phyloP scores from a whole-genome alignment of 768 basidiomycete species.

The Crassisporium funariophilum region DNA sequence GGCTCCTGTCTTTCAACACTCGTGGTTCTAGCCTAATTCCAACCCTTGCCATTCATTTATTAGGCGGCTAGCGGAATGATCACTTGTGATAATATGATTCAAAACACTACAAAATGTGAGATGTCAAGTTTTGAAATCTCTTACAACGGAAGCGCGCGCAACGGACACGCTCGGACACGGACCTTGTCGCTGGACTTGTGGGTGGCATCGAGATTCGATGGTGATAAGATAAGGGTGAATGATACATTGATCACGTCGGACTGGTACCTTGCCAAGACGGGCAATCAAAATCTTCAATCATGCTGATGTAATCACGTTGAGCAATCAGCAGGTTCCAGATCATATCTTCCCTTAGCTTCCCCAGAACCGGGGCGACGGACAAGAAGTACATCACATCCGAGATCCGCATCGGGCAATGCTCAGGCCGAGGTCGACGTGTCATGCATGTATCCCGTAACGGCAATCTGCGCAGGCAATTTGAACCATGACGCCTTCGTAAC shows the following conservation, averaged over 20 bases:
- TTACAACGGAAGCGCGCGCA: no score
- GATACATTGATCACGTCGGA: conserved; percentile 19
- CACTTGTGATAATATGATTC: no score
- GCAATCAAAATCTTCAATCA: conserved; percentile 4
- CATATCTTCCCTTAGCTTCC: no score
- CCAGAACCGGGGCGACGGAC: conserved; percentile 36
- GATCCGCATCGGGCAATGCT: conserved; percentile 36
- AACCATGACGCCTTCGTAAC: no score
- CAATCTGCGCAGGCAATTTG: neutral
- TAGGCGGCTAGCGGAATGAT: no score
- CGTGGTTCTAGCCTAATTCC: neutral
- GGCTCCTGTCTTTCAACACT: conserved; percentile 4
- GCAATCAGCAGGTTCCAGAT: no score
- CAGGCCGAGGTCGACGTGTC: no score
- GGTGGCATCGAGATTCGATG: no score
- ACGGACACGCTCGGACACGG: no score
- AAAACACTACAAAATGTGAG: no score
- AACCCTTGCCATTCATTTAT: no score
- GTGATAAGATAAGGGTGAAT: conserved; percentile 24
- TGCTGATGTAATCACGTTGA: conserved; percentile 7
- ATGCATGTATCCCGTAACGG: neutral
- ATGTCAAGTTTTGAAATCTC: no score
- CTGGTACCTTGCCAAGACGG: conserved; percentile 18
- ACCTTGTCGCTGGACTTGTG: conserved; percentile 1
- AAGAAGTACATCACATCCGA: conserved; percentile 30